phyloP scores from a whole-genome alignment of 257 asterid genomes.

The Nicotiana noctiflora region DNA sequence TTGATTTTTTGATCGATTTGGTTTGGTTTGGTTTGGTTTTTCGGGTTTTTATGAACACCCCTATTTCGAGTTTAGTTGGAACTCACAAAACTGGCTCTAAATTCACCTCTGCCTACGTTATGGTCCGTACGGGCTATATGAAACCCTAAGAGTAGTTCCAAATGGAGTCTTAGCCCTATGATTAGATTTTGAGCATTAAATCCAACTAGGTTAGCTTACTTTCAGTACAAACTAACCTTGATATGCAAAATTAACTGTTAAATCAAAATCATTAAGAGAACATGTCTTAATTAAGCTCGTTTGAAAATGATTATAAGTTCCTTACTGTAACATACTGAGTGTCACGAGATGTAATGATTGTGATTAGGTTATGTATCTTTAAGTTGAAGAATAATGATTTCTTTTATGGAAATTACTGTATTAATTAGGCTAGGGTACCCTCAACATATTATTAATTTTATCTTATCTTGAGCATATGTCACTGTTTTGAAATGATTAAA shows the following conservation, averaged over 20 bases:
- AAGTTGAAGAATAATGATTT: constrained; percentile 53
- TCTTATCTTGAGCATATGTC: constrained; percentile 21
- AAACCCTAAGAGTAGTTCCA: not conserved
- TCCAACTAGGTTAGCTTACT: not conserved
- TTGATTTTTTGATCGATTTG: no score
- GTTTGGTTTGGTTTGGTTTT: no score
- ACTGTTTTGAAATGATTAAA: constrained; percentile 17
- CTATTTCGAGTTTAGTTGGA: not conserved
- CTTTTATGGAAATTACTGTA: constrained; percentile 15
- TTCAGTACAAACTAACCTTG: constrained; percentile 1
- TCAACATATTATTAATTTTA: constrained; percentile 10
- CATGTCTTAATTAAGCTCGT: constrained; percentile 1
- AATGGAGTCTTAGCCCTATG: not conserved
- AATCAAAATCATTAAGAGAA: constrained; percentile 7
- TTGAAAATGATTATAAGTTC: not conserved
- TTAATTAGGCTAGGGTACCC: not conserved
- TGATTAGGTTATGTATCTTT: constrained; percentile 31
- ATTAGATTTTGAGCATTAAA: not conserved
- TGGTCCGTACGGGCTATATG: not conserved
- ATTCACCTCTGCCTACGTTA: not conserved
- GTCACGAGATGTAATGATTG: constrained; percentile 34
- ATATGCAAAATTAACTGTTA: constrained; percentile 4
- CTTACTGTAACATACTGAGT: constrained; percentile 3
- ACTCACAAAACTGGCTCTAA: not conserved
- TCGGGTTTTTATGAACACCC: no score